Evolutionary conservation across 73 alveolate genomes (phyloP), one percentile per base, ranked within the genome.

Genomic region (Blepharisma japonicum): DNA sequence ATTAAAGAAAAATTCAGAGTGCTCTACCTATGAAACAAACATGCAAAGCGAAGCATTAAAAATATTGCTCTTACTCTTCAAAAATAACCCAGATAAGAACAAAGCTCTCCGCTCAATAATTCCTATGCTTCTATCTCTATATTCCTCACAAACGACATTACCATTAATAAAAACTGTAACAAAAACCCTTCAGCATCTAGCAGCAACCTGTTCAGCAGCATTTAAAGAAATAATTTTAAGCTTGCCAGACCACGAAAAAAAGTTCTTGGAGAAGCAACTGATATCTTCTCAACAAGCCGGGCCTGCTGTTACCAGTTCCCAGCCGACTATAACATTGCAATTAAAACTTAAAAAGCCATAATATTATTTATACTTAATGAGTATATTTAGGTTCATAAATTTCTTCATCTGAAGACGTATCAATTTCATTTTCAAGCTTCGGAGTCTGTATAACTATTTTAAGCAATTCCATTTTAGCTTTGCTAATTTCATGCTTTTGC

Each of bases 291-390:
- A 61, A 25, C 14, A 61, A 8, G 38, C 4, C 47, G 46, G 47
- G 46, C n/a, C 47, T 20, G 50, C 39, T 14, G 23, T 14, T n/a
- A 5, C 74, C 14, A 39, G 14, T 2, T n/a, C 74, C 14, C 74
- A 61, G 74, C 74, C 74, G 5, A 61, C 49, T 5, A 61, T 61
- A 14, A 61, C 74, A 14, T 61, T 61, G 74, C 46, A 14, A 39
- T 39, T 61, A 25, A 14, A 39, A 5, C 23, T 61, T 25, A 61
- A 61, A 25, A 61, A 61, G 74, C 38, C 38, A 14, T 61, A 61
- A 53, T 32, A 32, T 1, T 32, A 32, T 32, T 32, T 32, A 32
- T 32, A 32, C 42, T 32, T 32, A 32, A 32, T 32, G 42, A 32
- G 42, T 32, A 32, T 32, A 32, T 32, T 32, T 32, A 32, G 42